phyloP scores from a whole-genome alignment of 495 filamentous ascomycete species.

The Penicillium roqueforti region DNA sequence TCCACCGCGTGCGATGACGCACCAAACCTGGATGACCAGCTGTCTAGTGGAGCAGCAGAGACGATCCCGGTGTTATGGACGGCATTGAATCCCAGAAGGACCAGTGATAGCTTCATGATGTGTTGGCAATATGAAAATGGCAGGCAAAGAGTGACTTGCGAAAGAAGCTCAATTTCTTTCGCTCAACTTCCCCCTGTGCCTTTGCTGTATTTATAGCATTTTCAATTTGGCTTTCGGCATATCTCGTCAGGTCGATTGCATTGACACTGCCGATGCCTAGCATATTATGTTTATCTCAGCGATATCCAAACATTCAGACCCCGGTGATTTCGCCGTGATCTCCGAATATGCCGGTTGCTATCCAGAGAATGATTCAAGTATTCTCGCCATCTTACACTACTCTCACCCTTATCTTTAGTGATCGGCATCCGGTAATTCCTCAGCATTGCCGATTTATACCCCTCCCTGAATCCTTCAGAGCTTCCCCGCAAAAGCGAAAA shows the following conservation, averaged over 20 bases:
- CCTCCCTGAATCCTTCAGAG: no score
- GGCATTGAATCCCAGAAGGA: not conserved
- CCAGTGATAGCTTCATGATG: slow-evolving; percentile 1
- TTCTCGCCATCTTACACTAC: no score
- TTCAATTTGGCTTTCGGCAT: not conserved
- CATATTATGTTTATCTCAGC: not conserved
- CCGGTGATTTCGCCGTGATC: not conserved
- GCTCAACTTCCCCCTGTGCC: not conserved
- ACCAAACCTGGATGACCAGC: not conserved
- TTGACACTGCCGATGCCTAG: no score
- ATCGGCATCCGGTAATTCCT: no score
- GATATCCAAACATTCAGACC: no score
- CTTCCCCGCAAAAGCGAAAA: no score
- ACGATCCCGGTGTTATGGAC: not conserved
- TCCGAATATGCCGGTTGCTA: not conserved
- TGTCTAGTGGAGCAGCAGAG: not conserved
- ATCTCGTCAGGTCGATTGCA: no score
- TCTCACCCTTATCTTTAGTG: no score
- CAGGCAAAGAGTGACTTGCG: not conserved
- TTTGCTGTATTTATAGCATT: not conserved
- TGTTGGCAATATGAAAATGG: not conserved
- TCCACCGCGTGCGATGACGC: slow-evolving; percentile 10
- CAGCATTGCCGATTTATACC: slow-evolving; percentile 1
- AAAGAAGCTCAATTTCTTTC: not conserved
- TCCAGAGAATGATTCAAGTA: no score